Conservation (phyloP, 352 stramenopile genomes). For the Pythium utonaiense region DNA sequence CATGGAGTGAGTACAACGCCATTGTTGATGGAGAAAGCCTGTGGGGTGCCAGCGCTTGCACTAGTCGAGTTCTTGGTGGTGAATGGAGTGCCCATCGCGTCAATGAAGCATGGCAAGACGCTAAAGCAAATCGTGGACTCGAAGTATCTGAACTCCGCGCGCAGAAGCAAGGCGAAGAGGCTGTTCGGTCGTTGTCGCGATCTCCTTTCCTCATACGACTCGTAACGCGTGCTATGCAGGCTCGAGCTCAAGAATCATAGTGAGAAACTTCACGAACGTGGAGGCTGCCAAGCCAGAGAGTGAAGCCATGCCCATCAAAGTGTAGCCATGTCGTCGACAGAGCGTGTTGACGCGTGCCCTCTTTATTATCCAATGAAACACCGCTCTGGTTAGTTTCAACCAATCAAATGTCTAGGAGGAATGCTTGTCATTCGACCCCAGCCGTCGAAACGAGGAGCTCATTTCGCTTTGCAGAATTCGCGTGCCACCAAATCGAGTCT, state of each 20-base stretch:
- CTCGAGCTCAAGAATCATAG: no score
- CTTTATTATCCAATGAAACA: not conserved
- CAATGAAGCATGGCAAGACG: not conserved
- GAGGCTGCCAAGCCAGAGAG: no score
- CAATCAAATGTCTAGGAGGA: not conserved
- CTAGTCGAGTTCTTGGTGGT: not conserved
- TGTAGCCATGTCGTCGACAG: not conserved
- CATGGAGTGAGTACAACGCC: not conserved
- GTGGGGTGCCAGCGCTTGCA: not conserved
- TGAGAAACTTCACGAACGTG: no score
- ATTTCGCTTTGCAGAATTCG: not conserved
- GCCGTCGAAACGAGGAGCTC: constrained; percentile 1
- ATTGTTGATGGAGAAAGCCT: not conserved
- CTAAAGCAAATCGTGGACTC: not conserved
- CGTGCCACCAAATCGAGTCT: not conserved
- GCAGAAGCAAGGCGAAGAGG: no score
- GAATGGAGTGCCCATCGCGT: not conserved
- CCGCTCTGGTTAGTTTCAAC: not conserved
- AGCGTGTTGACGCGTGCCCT: no score
- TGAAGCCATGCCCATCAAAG: no score
- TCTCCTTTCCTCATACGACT: no score
- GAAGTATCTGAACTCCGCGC: not conserved
- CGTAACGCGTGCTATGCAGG: no score
- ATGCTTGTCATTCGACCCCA: constrained; percentile 3
- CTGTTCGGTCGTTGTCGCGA: no score